Percentiles rank a stretch among this genome's conserved stretches.
Evolutionary conservation across 202 grass and related monocot genomes (phyloP).

Genomic region (Alloteropsis angusta): DNA sequence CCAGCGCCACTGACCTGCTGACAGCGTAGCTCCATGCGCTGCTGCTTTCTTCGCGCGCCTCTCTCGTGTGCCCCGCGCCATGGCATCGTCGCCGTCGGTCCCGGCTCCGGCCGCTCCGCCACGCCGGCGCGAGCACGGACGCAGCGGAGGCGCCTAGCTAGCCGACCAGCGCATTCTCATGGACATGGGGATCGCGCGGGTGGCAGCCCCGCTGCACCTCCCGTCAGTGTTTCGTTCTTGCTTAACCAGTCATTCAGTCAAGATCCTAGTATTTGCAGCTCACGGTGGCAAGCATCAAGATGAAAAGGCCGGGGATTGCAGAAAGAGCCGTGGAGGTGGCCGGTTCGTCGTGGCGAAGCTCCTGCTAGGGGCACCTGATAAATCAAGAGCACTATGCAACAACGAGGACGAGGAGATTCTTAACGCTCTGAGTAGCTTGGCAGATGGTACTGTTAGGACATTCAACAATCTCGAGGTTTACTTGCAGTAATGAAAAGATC

Average conservation of each 20-base stretch:
- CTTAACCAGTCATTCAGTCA: not conserved
- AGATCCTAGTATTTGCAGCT: conserved; percentile 42
- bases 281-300: conserved; percentile 71
- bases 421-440: conserved; percentile 54
- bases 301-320: conserved; percentile 62
- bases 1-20: no score
- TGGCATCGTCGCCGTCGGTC: no score
- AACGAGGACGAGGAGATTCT: conserved; percentile 68
- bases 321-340: conserved; percentile 57
- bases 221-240: not conserved
- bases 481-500: not conserved
- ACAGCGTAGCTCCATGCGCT: no score
- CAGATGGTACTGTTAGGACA: conserved; percentile 3
- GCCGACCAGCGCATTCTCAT: no score
- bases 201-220: no score
- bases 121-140: no score
- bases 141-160: no score
- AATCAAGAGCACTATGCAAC: conserved; percentile 58
- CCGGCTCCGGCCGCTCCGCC: no score
- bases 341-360: conserved; percentile 67
- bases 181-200: no score
- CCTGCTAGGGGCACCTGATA: conserved; percentile 52
- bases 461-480: not conserved
- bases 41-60: no score
- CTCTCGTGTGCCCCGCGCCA: no score